These are phyloP conservation scores for Senecio squalidus DNA, from an alignment of 140 eudicot species.

Conservation along the genomic window DNA sequence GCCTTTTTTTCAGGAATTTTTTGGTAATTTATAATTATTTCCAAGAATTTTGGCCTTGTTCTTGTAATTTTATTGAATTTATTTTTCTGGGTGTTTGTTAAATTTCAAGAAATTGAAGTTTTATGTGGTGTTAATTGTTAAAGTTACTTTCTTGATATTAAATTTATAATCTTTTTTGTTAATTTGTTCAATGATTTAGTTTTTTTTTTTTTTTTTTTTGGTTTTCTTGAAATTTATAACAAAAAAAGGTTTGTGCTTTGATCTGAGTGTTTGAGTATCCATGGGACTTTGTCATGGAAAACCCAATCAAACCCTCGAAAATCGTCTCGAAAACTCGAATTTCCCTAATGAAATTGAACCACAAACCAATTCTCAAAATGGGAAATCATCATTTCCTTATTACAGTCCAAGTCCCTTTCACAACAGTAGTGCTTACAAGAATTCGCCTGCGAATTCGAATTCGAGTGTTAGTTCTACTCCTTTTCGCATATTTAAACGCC, in stretches of 20 bases:
- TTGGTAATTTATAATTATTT: slow-evolving; percentile 9
- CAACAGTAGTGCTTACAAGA: slow-evolving; percentile 60
- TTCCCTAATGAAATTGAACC: slow-evolving; percentile 45
- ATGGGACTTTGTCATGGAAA: slow-evolving; percentile 99
- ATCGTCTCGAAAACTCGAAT: slow-evolving; percentile 39
- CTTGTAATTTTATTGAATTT: slow-evolving; percentile 14
- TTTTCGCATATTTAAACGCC: slow-evolving; percentile 74
- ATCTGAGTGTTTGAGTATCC: slow-evolving; percentile 25
- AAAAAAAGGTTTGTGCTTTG: background rate
- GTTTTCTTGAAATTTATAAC: background rate
- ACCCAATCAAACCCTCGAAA: slow-evolving; percentile 67
- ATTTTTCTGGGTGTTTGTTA: slow-evolving; percentile 33
- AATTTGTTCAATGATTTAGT: slow-evolving; percentile 19
- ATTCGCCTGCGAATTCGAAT: slow-evolving; percentile 75
- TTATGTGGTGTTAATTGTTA: background rate
- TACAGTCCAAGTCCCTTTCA: slow-evolving; percentile 96
- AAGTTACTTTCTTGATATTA: slow-evolving; percentile 15
- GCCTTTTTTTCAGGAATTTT: slow-evolving; percentile 19
- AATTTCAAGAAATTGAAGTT: slow-evolving; percentile 17
- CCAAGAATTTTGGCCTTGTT: slow-evolving; percentile 20
- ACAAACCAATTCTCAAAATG: slow-evolving; percentile 22
- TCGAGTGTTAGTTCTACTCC: slow-evolving; percentile 76
- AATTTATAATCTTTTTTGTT: slow-evolving; percentile 10
- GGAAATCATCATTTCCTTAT: slow-evolving; percentile 84
- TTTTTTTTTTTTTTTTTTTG: slow-evolving; percentile 7